Evolutionary conservation across 129 eudicot species (phyloP), one percentile per base, ranked within the genome.

Genomic region (Artemisia annua): DNA sequence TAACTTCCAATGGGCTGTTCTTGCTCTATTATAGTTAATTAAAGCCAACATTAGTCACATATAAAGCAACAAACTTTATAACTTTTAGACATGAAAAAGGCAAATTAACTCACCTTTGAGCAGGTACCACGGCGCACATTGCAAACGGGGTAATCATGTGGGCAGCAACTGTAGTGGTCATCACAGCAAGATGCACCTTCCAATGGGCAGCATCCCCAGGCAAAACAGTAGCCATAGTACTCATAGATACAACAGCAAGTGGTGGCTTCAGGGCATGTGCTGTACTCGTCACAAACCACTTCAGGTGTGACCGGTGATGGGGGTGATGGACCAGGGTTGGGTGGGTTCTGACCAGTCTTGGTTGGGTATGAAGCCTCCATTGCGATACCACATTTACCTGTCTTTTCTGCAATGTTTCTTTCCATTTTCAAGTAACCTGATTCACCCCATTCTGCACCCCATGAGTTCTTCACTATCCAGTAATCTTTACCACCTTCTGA

Each of bases 361-460:
- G 73, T 7, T 0, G 98, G 83, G 72, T 93, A 93, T 1, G 97
- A 90, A 1, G 98, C 76, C 72, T 85, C 89, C 68, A 87, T 74
- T 30, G 98, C 98, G 54, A 93, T 93, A 7, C 98, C 98, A 73
- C 98, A 93, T 65, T 84, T 82, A 1, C 98, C 98, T 15, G 83
- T 55, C 16, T 70, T 78, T 0, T 64, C 69, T 11, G 73, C 63
- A 13, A 90, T 66, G 67, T 93, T 90, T 39, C 98, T 83, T 78
- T 93, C 92, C 69, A 93, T 67, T 71, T 69, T 87, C 63, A 93
- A 76, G 87, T 87, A 93, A 12, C 98, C 98, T 0, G 75, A 67
- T 53, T 93, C 95, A 1, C 98, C 98, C 98, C 98, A 93, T 19
- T 57, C 78, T 0, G 86, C 76, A 19, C 98, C 98, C 98, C 98